These are phyloP conservation scores for Phytopythium litorale DNA, from an alignment of 352 stramenopile species.

Conservation along the genomic window DNA sequence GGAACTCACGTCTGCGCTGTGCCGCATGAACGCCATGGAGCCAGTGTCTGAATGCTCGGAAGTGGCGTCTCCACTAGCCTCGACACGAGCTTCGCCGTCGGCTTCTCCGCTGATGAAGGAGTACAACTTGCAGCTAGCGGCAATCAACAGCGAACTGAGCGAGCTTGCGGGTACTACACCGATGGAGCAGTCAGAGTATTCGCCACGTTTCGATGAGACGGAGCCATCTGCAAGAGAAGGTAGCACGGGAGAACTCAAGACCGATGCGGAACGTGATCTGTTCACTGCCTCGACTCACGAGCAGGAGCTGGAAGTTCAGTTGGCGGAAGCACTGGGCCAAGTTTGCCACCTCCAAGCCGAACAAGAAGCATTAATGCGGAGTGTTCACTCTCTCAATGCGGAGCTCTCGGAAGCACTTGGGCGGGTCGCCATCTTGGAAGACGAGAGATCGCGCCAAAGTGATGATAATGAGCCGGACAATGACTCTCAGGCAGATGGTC, in stretches of 20 bases:
- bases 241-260: neutral
- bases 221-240: neutral
- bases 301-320: conserved; percentile 6
- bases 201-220: no score
- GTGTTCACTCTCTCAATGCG: conserved; percentile 1
- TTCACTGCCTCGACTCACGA: neutral
- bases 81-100: neutral
- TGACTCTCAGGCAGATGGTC: neutral
- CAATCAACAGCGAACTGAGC: conserved; percentile 1
- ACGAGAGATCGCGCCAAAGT: conserved; percentile 1
- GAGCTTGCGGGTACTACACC: neutral
- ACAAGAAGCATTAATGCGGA: conserved; percentile 10
- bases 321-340: conserved; percentile 1
- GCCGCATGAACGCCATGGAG: conserved; percentile 19
- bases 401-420: conserved; percentile 10
- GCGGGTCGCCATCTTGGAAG: conserved; percentile 9
- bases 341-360: conserved; percentile 7
- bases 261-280: neutral
- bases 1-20: conserved; percentile 17
- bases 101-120: conserved; percentile 1
- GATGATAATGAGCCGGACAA: neutral
- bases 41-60: neutral
- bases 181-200: conserved; percentile 1
- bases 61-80: neutral
- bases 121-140: neutral